These are phyloP conservation scores for Fusarium concolor DNA, from an alignment of 2,329 filamentous ascomycete species.

Conservation along the genomic window DNA sequence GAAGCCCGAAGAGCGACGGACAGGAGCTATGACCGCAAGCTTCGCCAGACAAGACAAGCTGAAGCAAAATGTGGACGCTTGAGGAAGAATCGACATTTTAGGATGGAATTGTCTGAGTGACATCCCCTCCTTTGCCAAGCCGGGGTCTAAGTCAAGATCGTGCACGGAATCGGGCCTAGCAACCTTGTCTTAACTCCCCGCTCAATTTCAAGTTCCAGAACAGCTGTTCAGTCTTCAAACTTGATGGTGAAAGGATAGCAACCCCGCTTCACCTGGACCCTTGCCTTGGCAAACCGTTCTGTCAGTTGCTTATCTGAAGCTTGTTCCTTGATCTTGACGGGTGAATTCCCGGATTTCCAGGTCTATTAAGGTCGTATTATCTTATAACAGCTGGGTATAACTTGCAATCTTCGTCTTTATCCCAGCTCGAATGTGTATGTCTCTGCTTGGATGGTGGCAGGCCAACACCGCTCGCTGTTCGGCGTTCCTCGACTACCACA, in stretches of 20 bases:
- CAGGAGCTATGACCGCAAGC: not conserved
- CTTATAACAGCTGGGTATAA: conserved; percentile 25
- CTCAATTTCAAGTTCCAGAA: conserved; percentile 26
- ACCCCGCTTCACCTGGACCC: conserved; percentile 38
- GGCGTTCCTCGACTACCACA: conserved; percentile 24
- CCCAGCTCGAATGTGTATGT: conserved; percentile 1
- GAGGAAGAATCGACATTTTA: conserved; percentile 21
- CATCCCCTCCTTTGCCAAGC: conserved; percentile 31
- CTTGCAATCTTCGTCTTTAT: conserved; percentile 14
- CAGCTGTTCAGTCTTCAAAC: conserved; percentile 14
- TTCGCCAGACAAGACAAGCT: conserved; percentile 4
- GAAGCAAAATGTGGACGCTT: conserved; percentile 6
- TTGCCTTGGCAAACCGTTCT: conserved; percentile 19
- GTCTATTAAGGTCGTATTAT: conserved; percentile 32
- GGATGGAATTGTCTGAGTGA: conserved; percentile 25
- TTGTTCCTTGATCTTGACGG: conserved; percentile 23
- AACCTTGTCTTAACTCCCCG: conserved; percentile 33
- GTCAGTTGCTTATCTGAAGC: conserved; percentile 20
- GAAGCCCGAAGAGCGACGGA: not conserved
- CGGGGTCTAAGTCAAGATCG: conserved; percentile 32
- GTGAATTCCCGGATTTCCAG: conserved; percentile 28
- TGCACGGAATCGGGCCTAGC: conserved; percentile 28
- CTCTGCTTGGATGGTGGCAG: conserved; percentile 2
- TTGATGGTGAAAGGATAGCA: not conserved
- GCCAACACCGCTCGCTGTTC: conserved; percentile 1